A percentile compares a stretch with the other conserved stretches of the same genome.
Evolutionary conservation across 805 yeast species (phyloP).

Genomic region (Brettanomyces naardenensis): DNA sequence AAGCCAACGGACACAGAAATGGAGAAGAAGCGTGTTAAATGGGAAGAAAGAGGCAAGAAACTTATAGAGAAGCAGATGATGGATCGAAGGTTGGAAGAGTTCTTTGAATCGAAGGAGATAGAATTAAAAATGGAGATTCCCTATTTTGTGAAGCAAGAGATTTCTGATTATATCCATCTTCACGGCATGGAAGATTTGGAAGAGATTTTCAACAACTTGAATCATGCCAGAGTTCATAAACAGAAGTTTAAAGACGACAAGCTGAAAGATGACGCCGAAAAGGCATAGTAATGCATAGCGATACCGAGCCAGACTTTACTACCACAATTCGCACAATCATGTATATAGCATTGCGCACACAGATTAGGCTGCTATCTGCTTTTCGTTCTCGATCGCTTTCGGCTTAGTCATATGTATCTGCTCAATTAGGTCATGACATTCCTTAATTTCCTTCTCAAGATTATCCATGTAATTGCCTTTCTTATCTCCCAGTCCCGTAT

Average conservation of each 20-base stretch:
- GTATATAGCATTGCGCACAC: no score
- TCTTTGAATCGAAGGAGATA: constrained; percentile 22
- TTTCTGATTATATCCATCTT: constrained; percentile 15
- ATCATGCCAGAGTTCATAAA: constrained; percentile 15
- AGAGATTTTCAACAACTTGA: constrained; percentile 16
- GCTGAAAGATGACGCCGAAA: background rate
- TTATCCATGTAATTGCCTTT: constrained; percentile 21
- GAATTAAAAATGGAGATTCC: constrained; percentile 24
- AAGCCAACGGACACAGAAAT: constrained; percentile 52
- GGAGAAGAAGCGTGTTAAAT: constrained; percentile 37
- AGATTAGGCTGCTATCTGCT: no score
- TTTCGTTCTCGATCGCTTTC: background rate
- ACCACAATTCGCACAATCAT: background rate
- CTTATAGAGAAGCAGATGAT: constrained; percentile 16
- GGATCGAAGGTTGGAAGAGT: constrained; percentile 19
- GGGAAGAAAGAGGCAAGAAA: constrained; percentile 41
- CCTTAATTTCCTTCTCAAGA: constrained; percentile 18
- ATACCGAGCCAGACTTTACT: background rate
- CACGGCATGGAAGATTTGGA: constrained; percentile 18
- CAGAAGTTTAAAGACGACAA: constrained; percentile 10
- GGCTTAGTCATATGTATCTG: background rate
- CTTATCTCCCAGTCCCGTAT: constrained; percentile 5
- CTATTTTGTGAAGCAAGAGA: constrained; percentile 19
- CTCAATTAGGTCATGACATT: constrained; percentile 4
- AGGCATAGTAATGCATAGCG: background rate